Base-by-base conservation (phyloP, 1,139 yeast species). In the Hyphopichia fennica region DNA sequence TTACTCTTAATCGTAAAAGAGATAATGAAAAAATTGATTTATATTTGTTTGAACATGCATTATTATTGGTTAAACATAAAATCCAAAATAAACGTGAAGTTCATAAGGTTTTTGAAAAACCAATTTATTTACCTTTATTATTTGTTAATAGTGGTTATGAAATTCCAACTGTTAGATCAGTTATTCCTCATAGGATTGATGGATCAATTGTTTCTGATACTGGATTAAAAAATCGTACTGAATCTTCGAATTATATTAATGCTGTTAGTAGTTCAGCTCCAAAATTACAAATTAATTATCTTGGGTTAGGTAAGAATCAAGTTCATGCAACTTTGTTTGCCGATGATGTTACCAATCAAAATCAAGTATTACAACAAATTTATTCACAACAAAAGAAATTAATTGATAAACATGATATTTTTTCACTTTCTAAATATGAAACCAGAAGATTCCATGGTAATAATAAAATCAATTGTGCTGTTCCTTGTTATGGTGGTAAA, bases 401-500 rank as follows among this genome's bases (percentile, higher is more conserved):
- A 52, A 79, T 87, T 43, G 82, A 77, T 44, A 79, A 81, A 44
- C 80, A 89, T 47, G 95, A 89, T 54, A 86, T 91, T 47, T 90
- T 88, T 62, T 84, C 95, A 4, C 68, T 84, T 48, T 83, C 84
- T 27, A 86, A 87, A 50, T 79, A 78, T 51, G 90, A 82, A 62
- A 88, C 86, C 35, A 77, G 82, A 54, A 81, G 84, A 56, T 91
- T 91, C 62, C 69, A 72, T 38, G 82, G 84, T 20, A 87, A 88
- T 57, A 72, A 72, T 48, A 81, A 85, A 49, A 89, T 93, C 52
- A 90, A 88, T 57, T 90, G 98, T 69, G 95, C 93, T 23, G 91
- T 88, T 30, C 96, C 97, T 27, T 85, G 91, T 60, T 96, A 93
- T 57, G 97, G 97, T 43, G 98, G 99, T 19, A 80, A 96, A 50